Evolutionary conservation across 2,329 filamentous ascomycete genomes (phyloP).

Genomic region (Fusarium penzigii): DNA sequence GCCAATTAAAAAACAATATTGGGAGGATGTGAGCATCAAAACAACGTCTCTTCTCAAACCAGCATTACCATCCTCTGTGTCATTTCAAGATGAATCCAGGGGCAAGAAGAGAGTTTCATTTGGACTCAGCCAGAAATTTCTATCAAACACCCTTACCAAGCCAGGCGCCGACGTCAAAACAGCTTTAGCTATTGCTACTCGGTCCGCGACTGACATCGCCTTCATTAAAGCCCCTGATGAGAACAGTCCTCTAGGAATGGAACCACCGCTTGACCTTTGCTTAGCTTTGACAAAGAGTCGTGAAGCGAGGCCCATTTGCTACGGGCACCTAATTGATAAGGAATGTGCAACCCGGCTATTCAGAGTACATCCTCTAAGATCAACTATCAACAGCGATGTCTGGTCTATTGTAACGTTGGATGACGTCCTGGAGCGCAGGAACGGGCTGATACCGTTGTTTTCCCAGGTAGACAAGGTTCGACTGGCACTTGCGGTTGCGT

Average conservation of each 20-base stretch:
- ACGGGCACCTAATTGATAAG: slow-evolving; percentile 9
- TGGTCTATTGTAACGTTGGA: slow-evolving; percentile 9
- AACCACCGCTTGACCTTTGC: slow-evolving; percentile 5
- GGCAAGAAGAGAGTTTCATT: not conserved
- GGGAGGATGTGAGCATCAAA: slow-evolving; percentile 12
- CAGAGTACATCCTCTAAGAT: slow-evolving; percentile 1
- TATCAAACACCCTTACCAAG: not conserved
- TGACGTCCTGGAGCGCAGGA: slow-evolving; percentile 1
- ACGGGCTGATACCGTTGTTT: not conserved
- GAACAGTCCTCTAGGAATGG: rapidly evolving
- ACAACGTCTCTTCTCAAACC: not conserved
- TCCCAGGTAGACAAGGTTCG: slow-evolving; percentile 1
- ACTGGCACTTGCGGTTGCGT: slow-evolving; percentile 14
- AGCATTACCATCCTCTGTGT: rapidly evolving
- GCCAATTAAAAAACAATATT: not conserved
- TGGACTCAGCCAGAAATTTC: not conserved
- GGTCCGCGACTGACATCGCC: not conserved
- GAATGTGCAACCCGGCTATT: not conserved
- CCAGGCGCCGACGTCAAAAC: not conserved
- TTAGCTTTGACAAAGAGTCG: not conserved
- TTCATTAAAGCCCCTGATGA: not conserved
- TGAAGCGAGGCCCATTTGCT: not conserved
- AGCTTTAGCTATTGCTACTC: not conserved
- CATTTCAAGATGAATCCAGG: not conserved
- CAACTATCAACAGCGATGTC: not conserved